Conservation (phyloP, 129 eudicot species). For the Mikania micrantha region DNA sequence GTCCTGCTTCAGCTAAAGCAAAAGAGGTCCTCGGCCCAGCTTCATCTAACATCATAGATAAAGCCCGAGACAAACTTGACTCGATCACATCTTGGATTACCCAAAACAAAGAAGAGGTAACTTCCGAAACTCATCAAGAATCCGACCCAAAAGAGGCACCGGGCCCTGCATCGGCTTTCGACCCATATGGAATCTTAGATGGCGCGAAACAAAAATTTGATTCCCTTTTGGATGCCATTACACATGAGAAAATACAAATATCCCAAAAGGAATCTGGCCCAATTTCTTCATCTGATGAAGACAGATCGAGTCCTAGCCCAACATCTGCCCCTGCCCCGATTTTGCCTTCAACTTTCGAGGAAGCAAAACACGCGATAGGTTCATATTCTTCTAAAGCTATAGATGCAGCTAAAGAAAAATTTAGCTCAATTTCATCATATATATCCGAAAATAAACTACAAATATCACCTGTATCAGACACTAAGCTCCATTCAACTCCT, state of each 20-base stretch:
- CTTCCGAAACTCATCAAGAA: not conserved
- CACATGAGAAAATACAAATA: slow-evolving; percentile 17
- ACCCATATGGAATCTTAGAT: not conserved
- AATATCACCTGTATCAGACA: not conserved
- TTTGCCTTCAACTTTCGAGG: too few species aligned
- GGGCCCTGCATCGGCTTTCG: slow-evolving; percentile 1
- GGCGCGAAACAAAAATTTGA: slow-evolving; percentile 10
- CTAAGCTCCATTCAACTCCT: not conserved
- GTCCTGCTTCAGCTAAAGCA: not conserved
- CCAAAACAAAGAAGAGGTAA: not conserved
- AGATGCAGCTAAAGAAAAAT: slow-evolving; percentile 5
- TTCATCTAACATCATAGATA: slow-evolving; percentile 1
- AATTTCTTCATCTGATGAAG: not conserved
- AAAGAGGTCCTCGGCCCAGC: slow-evolving; percentile 5
- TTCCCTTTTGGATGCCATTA: slow-evolving; percentile 9
- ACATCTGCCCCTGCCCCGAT: not conserved
- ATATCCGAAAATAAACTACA: slow-evolving; percentile 10
- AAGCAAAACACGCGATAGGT: too few species aligned
- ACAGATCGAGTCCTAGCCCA: not conserved
- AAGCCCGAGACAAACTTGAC: slow-evolving; percentile 1
- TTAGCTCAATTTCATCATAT: slow-evolving; percentile 16
- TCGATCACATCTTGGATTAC: slow-evolving; percentile 11
- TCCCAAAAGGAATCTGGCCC: slow-evolving; percentile 9
- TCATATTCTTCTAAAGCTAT: not conserved
- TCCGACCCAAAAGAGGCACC: not conserved